Evolutionary conservation across 1,284 basidiomycete genomes (phyloP).

Genomic region (Marasmius tenuissimus): DNA sequence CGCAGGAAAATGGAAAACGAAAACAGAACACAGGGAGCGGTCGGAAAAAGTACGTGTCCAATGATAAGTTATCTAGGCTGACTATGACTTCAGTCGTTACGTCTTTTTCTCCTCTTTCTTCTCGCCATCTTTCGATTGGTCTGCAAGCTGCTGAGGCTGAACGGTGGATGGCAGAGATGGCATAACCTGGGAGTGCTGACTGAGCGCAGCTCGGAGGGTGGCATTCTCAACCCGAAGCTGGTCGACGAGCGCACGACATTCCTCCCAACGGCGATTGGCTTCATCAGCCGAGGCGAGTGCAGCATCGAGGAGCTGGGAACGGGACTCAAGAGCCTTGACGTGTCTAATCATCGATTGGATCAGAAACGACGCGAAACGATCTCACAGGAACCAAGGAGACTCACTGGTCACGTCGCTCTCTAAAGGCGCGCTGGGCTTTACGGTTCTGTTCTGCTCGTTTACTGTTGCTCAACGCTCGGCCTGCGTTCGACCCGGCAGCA

Average conservation of each 20-base stretch:
- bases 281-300: slow-evolving; percentile 82
- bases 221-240: slow-evolving; percentile 80
- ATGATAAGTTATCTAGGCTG: not conserved
- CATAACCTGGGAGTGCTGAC: slow-evolving; percentile 23
- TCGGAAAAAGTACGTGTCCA: not conserved
- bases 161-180: not conserved
- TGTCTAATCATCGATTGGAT: slow-evolving; percentile 47
- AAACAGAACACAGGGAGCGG: not conserved
- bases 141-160: slow-evolving; percentile 13
- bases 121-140: slow-evolving; percentile 9
- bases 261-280: slow-evolving; percentile 83
- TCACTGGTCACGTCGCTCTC: slow-evolving; percentile 81
- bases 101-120: slow-evolving; percentile 3
- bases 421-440: slow-evolving; percentile 82
- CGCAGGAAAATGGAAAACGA: not conserved
- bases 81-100: not conserved
- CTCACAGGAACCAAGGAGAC: slow-evolving; percentile 27
- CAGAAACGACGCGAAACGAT: not conserved
- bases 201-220: slow-evolving; percentile 50
- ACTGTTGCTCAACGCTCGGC: slow-evolving; percentile 65
- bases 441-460: slow-evolving; percentile 86
- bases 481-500: slow-evolving; percentile 24
- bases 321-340: slow-evolving; percentile 79
- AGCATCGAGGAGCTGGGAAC: slow-evolving; percentile 77
- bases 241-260: slow-evolving; percentile 78